These are phyloP conservation scores for Crucibulum cyathiforme DNA, from an alignment of 1,284 basidiomycete genomes.

Conservation along the genomic window DNA sequence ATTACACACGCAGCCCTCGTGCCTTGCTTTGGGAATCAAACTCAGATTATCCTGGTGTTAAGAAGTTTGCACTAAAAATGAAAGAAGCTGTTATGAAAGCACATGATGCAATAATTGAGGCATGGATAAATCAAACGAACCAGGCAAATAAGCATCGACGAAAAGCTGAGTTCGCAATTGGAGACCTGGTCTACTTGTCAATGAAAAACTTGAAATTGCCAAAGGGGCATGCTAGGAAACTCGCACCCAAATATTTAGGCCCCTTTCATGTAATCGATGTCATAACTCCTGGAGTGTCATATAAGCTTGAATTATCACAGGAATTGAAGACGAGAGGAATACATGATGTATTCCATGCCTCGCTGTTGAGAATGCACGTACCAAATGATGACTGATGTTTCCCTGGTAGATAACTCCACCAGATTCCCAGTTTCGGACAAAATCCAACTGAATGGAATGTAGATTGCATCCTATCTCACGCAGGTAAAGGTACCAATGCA, in stretches of 20 bases:
- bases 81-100: constrained; percentile 34
- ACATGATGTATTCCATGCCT: not conserved
- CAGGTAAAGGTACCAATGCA: too few species aligned
- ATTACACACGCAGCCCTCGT: too few species aligned
- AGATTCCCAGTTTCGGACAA: too few species aligned
- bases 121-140: constrained; percentile 30
- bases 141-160: constrained; percentile 8
- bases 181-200: not conserved
- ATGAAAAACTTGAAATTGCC: not conserved
- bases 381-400: too few species aligned
- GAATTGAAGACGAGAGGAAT: not conserved
- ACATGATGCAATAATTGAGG: constrained; percentile 39
- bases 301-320: not conserved
- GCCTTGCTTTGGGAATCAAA: too few species aligned
- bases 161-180: not conserved
- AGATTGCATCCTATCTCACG: too few species aligned
- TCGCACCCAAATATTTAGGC: not conserved
- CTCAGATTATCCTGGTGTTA: constrained; percentile 30
- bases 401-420: too few species aligned
- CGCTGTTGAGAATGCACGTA: too few species aligned
- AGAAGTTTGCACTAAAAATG: constrained; percentile 26
- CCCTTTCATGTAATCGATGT: not conserved
- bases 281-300: not conserved
- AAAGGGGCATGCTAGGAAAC: not conserved
- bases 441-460: too few species aligned